Evolutionary conservation across 108 stramenopile species (phyloP).

Genomic region (Discostella pseudostelligera): DNA sequence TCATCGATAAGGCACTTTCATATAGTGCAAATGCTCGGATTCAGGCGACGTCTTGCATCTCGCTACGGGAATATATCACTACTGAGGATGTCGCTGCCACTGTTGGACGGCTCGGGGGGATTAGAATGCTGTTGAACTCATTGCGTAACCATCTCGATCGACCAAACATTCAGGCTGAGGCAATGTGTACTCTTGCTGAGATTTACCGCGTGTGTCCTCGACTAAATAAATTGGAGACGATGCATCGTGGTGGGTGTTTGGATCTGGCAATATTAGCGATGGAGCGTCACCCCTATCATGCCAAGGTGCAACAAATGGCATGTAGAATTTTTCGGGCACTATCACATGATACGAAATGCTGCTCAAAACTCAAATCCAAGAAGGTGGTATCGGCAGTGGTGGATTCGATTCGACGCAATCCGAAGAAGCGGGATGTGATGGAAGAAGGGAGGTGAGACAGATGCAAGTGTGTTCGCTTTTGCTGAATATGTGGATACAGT

Average conservation of each 20-base stretch:
- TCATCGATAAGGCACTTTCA: constrained; percentile 8
- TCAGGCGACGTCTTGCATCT: constrained; percentile 11
- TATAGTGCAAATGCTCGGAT: neutral
- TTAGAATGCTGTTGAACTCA: constrained; percentile 17
- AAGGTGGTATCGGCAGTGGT: constrained; percentile 12
- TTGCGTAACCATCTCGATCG: constrained; percentile 14
- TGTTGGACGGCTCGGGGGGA: constrained; percentile 9
- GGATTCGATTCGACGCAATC: constrained; percentile 20
- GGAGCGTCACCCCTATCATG: constrained; percentile 19
- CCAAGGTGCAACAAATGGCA: constrained; percentile 18
- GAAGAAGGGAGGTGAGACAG: constrained; percentile 20
- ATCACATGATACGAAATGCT: constrained; percentile 25
- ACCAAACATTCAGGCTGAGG: constrained; percentile 21
- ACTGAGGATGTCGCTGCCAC: neutral
- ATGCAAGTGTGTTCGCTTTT: neutral
- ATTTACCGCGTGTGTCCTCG: constrained; percentile 20
- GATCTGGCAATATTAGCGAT: constrained; percentile 15
- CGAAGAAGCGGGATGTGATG: constrained; percentile 12
- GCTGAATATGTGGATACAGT: neutral
- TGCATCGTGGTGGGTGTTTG: constrained; percentile 20
- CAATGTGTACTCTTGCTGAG: constrained; percentile 24
- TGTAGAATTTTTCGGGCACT: constrained; percentile 22
- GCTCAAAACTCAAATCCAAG: constrained; percentile 22
- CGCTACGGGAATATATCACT: constrained; percentile 16
- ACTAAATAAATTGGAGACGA: neutral